Conservation (phyloP, 2,329 filamentous ascomycete genomes). For the Ophiocordyceps robertsii region DNA sequence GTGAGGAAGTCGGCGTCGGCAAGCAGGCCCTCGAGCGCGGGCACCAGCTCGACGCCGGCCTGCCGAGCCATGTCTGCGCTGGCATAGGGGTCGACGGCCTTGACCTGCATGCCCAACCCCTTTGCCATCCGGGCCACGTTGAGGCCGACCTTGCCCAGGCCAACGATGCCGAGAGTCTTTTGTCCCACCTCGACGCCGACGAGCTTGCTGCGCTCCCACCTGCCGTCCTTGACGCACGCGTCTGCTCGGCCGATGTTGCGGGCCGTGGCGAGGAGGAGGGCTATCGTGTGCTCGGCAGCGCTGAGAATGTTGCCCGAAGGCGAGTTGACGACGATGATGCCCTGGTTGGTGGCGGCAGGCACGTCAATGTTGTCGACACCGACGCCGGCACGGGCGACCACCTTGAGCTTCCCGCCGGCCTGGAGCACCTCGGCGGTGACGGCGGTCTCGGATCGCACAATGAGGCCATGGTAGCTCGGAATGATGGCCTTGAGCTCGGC, state of each 20-base stretch:
- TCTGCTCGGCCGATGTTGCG: constrained; percentile 61
- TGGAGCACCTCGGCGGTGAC: constrained; percentile 56
- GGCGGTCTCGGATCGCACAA: constrained; percentile 71
- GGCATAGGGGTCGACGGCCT: constrained; percentile 67
- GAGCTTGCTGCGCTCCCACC: constrained; percentile 62
- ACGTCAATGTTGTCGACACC: constrained; percentile 78
- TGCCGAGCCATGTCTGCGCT: constrained; percentile 56
- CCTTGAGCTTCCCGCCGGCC: constrained; percentile 55
- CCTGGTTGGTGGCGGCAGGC: constrained; percentile 53
- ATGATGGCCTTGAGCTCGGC: constrained; percentile 55
- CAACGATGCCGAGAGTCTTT: constrained; percentile 65
- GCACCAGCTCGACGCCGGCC: constrained; percentile 51
- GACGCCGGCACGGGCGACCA: constrained; percentile 69
- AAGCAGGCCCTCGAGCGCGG: constrained; percentile 44
- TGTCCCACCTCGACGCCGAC: constrained; percentile 68
- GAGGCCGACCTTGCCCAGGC: constrained; percentile 71
- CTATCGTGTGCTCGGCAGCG: constrained; percentile 66
- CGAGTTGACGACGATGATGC: constrained; percentile 70
- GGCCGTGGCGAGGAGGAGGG: constrained; percentile 59
- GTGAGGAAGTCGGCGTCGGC: constrained; percentile 62
- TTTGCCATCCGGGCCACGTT: constrained; percentile 69
- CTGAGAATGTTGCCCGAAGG: constrained; percentile 71
- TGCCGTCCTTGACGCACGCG: constrained; percentile 53
- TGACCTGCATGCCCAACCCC: constrained; percentile 62
- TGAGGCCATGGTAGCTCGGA: constrained; percentile 59